phyloP scores from a whole-genome alignment of 2,329 filamentous ascomycete species.

The Hymenoscyphus linearis region DNA sequence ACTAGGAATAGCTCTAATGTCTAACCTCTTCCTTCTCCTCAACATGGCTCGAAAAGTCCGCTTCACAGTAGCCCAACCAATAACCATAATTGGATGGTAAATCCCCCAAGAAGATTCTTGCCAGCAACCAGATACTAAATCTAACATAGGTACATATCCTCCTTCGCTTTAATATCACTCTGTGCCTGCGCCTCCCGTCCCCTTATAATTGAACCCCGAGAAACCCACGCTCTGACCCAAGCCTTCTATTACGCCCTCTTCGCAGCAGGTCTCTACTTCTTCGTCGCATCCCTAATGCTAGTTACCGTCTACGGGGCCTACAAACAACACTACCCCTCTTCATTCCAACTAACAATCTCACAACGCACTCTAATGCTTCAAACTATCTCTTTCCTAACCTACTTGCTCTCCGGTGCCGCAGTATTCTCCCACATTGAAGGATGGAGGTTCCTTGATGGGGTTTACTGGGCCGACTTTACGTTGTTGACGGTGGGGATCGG shows the following conservation, averaged over 20 bases:
- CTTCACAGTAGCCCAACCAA: conserved; percentile 75
- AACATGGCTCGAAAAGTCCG: conserved; percentile 80
- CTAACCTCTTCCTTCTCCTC: conserved; percentile 76
- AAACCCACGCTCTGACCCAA: conserved; percentile 53
- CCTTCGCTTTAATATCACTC: conserved; percentile 62
- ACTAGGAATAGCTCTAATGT: conserved; percentile 66
- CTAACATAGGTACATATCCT: conserved; percentile 46
- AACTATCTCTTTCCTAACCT: conserved; percentile 79
- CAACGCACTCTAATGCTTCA: conserved; percentile 88
- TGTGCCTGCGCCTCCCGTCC: conserved; percentile 60
- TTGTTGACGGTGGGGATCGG: conserved; percentile 61
- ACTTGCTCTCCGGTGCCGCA: conserved; percentile 71
- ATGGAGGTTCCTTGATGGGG: conserved; percentile 71
- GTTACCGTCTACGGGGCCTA: conserved; percentile 76
- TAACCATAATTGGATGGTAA: conserved; percentile 77
- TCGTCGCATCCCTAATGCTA: conserved; percentile 71
- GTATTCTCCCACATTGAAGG: conserved; percentile 68
- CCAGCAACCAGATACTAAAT: not conserved
- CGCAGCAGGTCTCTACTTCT: conserved; percentile 69
- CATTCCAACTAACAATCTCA: conserved; percentile 71
- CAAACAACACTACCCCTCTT: conserved; percentile 63
- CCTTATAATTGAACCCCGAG: conserved; percentile 41
- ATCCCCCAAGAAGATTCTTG: not conserved
- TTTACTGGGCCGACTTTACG: conserved; percentile 75
- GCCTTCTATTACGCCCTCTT: conserved; percentile 85